Base-by-base conservation (phyloP, 2,329 filamentous ascomycete genomes). In the Colletotrichum caudatum region DNA sequence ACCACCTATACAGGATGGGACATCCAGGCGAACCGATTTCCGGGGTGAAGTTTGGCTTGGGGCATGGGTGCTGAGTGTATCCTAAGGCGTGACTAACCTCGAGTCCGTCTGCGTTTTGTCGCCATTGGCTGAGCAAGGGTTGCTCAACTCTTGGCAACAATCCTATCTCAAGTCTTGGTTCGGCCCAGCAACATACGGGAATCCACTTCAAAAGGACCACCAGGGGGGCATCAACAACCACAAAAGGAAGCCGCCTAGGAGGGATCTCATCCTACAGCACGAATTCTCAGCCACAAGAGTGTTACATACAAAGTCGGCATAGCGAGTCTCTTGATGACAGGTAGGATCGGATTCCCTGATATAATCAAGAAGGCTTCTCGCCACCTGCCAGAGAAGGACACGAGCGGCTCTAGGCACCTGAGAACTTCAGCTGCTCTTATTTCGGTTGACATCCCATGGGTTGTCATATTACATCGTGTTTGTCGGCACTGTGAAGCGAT, bases 241-340 rank as follows among this genome's bases (percentile, higher is more conserved):
- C 4, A 67, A 62, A 4, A 62, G 65, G 65, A 67, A 67, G 57
- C 57, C 56, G 57, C 26, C 20, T 37, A 48, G 6, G 1, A 62
- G 37, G 14, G 35, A n/a, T 39, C 46, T 56, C 65, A 67, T 67
- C 58, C 65, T 67, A 56, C 58, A 44, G 51, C 57, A 39, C 23
- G 23, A 16, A 5, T 5, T 46, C 39, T 29, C 35, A 29, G 41
- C 18, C 29, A 33, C 23, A 23, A 23, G 18, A 61, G 11, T 11
- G 20, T 33, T 5, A 2, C 29, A 5, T 20, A 14, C 35, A 23
- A n/a, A 33, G 16, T 5, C 26, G 33, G 11, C 11, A 12, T 7
- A 2, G 33, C 12, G 20, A 8, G 35, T 37, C 16, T n/a, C n/a
- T 7, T 14, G 3, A 11, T 51, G 48, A 67, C 23, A 62, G 57